Base-by-base conservation (phyloP, 108 stramenopile species). In the Nannochloropsis gaditana region DNA sequence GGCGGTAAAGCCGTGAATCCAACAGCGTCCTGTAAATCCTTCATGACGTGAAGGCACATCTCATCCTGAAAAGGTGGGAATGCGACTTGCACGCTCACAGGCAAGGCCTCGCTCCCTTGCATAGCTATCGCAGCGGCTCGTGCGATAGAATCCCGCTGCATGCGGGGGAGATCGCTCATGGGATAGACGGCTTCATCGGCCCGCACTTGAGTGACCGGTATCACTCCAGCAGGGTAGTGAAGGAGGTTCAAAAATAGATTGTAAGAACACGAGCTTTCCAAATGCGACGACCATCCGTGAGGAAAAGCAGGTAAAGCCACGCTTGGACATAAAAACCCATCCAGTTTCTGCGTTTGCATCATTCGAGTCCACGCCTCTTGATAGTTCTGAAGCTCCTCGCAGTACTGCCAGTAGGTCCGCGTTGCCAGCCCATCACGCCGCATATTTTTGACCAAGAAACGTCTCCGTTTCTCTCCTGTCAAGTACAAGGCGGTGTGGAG, bases 191-290 rank as follows among this genome's bases (percentile, higher is more conserved):
- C 89, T 82, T 91, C 90, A 41, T 84, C 87, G 5, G 89, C 88
- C 17, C 44, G 86, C 10, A 91, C 89, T 5, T 41, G 19, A 9
- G 90, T 90, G 19, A 91, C 89, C 9, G 91, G 90, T 6, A 91
- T 87, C 19, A 86, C 59, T 19, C 91, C 91, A 9, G 90, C 90
- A n/a, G 91, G 91, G 87, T 87, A 87, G 47, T 90, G 85, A 44
- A 91, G 80, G 31, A 91, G 43, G 81, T 91, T 91, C 31, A 81
- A 89, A 21, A 86, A 43, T 81, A 90, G 90, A 6, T 81, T 87
- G 80, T 89, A 90, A 42, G 80, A 79, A 59, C 45, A 79, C 5
- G 89, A 84, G n/a, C 82, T 80, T 21, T 84, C 50, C 11, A 91
- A 47, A 15, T 91, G 79, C 59, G 42, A 47, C 10, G 85, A 80